phyloP scores from a whole-genome alignment of 1,284 basidiomycete species.

The Peniophora sp. region DNA sequence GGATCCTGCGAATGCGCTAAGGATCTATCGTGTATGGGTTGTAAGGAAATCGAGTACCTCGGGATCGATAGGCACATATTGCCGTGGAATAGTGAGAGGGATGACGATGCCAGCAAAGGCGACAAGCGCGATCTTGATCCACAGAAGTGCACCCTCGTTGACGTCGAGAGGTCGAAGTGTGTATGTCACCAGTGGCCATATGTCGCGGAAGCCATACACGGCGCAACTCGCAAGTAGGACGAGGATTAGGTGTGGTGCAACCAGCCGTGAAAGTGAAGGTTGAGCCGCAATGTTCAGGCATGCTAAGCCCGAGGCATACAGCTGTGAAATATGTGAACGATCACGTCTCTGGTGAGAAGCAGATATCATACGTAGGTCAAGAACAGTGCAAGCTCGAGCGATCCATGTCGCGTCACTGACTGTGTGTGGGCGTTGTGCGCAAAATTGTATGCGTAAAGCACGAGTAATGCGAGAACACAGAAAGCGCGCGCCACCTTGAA shows the following conservation, averaged over 20 bases:
- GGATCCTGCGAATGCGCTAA: constrained; percentile 14
- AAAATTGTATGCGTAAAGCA: background rate
- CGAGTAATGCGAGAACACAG: no score
- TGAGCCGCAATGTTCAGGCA: no score
- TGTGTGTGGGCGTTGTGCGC: background rate
- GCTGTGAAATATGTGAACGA: no score
- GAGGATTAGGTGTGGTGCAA: no score
- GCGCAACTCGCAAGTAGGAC: no score
- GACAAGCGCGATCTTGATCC: constrained; percentile 27
- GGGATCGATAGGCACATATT: constrained; percentile 26
- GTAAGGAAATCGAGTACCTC: constrained; percentile 10
- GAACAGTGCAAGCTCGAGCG: constrained; percentile 2
- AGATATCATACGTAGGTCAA: background rate
- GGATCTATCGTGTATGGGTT: background rate
- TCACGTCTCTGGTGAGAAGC: no score
- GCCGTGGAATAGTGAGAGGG: constrained; percentile 34
- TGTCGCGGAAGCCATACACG: constrained; percentile 48
- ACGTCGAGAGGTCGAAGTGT: constrained; percentile 29
- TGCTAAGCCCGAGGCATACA: no score
- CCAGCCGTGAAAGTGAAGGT: no score
- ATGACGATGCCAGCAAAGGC: constrained; percentile 28
- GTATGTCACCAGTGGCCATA: constrained; percentile 54
- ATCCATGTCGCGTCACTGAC: constrained; percentile 1
- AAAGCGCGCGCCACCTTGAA: constrained; percentile 1
- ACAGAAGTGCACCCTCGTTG: constrained; percentile 20